Evolutionary conservation across 768 basidiomycete genomes (phyloP).

Genomic region (Mycena indigotica): DNA sequence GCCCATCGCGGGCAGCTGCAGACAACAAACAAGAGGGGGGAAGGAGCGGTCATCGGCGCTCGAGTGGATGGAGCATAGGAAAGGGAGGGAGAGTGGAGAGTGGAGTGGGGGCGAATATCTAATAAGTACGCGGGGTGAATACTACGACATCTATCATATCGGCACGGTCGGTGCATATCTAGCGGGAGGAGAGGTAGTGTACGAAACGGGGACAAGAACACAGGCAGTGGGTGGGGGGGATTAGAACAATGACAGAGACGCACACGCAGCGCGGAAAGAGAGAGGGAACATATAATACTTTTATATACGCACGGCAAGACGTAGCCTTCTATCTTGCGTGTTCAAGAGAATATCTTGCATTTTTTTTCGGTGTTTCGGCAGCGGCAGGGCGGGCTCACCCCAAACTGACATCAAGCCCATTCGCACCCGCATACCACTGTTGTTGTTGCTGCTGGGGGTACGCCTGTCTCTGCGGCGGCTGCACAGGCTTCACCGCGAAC

Average conservation of each 20-base stretch:
- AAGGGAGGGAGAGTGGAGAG: not conserved
- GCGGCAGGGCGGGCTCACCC: not conserved
- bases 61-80: not conserved
- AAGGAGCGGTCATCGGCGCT: no score
- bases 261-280: not conserved
- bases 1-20: no score
- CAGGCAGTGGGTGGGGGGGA: slow-evolving; percentile 22
- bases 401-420: slow-evolving; percentile 29
- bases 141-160: not conserved
- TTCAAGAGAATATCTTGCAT: not conserved
- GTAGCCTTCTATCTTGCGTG: no score
- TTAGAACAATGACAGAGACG: not conserved
- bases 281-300: not conserved
- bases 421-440: slow-evolving; percentile 9
- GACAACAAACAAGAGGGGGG: not conserved
- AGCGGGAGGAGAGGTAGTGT: not conserved
- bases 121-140: not conserved
- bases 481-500: not conserved
- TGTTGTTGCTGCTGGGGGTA: no score
- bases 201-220: not conserved
- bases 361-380: not conserved
- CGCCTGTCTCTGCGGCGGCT: not conserved
- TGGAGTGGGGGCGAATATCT: not conserved
- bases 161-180: no score
- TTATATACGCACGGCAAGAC: no score